phyloP scores from a whole-genome alignment of 495 filamentous ascomycete species.

The Bathelium albidoporum region DNA sequence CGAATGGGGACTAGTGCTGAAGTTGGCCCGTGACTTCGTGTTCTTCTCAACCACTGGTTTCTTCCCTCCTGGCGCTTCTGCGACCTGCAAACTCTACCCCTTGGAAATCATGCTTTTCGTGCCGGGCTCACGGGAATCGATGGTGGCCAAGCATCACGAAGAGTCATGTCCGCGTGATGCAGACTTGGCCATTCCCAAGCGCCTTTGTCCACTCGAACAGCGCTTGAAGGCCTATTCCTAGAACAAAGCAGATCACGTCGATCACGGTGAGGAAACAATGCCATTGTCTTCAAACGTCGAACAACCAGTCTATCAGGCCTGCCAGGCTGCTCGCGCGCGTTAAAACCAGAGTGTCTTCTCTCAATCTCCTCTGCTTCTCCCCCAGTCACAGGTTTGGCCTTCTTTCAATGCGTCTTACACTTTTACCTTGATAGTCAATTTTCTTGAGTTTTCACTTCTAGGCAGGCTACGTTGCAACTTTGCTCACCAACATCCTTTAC shows the following conservation, averaged over 20 bases:
- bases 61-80: neutral
- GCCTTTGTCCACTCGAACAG: constrained; percentile 1
- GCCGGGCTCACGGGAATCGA: neutral
- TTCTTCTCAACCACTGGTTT: neutral
- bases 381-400: constrained; percentile 1
- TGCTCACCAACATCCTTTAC: neutral
- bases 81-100: neutral
- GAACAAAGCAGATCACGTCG: constrained; percentile 2
- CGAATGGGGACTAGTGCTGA: neutral
- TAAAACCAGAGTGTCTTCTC: neutral
- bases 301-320: neutral
- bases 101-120: neutral
- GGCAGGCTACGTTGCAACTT: constrained; percentile 4
- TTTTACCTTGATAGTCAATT: neutral
- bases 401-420: neutral
- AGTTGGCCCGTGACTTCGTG: neutral
- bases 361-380: neutral
- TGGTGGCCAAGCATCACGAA: neutral
- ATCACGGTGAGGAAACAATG: constrained; percentile 2
- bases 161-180: neutral
- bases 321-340: neutral
- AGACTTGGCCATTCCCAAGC: neutral
- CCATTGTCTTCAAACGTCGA: neutral
- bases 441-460: constrained; percentile 8
- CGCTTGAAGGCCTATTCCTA: neutral